Base-by-base conservation (phyloP, 192 early-diverging fungal species). In the Gryganskiella cystojenkinii region DNA sequence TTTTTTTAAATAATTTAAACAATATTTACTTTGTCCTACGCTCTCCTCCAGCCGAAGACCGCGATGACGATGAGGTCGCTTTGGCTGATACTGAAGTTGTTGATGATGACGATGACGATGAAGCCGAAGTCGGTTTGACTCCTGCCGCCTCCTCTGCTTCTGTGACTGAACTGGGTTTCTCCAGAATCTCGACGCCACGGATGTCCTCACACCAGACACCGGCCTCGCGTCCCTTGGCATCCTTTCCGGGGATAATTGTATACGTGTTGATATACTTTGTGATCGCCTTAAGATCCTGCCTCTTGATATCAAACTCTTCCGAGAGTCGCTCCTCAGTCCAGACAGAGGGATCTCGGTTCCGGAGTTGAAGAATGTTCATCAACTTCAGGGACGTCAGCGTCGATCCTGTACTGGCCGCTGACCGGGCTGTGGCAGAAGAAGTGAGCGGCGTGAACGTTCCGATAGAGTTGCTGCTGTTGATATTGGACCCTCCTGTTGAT, bases 141-240 rank as follows among this genome's bases (percentile, higher is more conserved):
- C 55, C 55, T 6, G 55, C 50, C 33, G 30, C 63, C 3, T 25
- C 63, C 63, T 65, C 63, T 8, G 52, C 51, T 19, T 78, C 67
- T 20, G 30, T 64, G 22, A 63, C 33, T 10, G 56, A 42, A 42
- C 71, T 73, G 0, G 71, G 62, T 35, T 64, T 78, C n/a, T 78
- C 74, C 17, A 78, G 25, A 1, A 69, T 42, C 7, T 64, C 42
- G 37, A 78, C 66, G n/a, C 67, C 67, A 2, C 74, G 34, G 19
- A 78, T 17, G 37, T 78, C 74, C 33, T 78, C 74, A 49, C 74
- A 78, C 74, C 74, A 78, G 37, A 78, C 74, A 19, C 74, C 74
- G 0, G 65, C 24, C 30, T 78, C 74, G 2, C 74, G 33, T 0
- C 74, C 74, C 61, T 78, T 78, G 42, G 66, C 67, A 30, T 78